These are phyloP conservation scores for Fraxinus angustifolia DNA, from an alignment of 305 asterid genomes.

Conservation along the genomic window DNA sequence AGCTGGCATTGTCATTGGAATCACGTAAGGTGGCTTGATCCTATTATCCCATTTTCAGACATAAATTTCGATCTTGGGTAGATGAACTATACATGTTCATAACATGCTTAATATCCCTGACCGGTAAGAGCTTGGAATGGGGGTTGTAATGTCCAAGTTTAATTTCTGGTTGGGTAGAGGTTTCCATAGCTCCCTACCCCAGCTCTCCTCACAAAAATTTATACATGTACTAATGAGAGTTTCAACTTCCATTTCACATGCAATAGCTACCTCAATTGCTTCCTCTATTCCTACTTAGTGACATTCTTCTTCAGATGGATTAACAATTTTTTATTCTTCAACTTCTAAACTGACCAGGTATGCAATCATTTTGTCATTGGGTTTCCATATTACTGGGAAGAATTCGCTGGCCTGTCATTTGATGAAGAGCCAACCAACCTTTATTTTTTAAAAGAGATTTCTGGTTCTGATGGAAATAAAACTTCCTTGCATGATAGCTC, in stretches of 20 bases:
- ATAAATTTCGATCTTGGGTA: not conserved
- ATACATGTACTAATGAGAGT: not conserved
- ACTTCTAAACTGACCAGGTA: slow-evolving; percentile 35
- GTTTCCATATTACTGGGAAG: slow-evolving; percentile 84
- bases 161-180: not conserved
- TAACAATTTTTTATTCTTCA: not conserved
- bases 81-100: not conserved
- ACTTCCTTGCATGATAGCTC: slow-evolving; percentile 15
- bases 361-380: slow-evolving; percentile 59
- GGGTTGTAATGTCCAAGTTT: not conserved
- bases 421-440: slow-evolving; percentile 26
- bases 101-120: not conserved
- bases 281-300: not conserved
- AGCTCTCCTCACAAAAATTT: not conserved
- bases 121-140: not conserved
- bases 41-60: not conserved
- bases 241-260: not conserved
- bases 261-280: not conserved
- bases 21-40: not conserved
- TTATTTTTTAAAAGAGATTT: slow-evolving; percentile 11
- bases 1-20: not conserved
- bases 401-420: slow-evolving; percentile 36
- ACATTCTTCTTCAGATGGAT: slow-evolving; percentile 9
- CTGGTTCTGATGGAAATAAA: slow-evolving; percentile 24
- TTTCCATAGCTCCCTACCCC: not conserved